phyloP scores from a whole-genome alignment of 345 rosid genomes.

The Crucihimalaya himalaica region DNA sequence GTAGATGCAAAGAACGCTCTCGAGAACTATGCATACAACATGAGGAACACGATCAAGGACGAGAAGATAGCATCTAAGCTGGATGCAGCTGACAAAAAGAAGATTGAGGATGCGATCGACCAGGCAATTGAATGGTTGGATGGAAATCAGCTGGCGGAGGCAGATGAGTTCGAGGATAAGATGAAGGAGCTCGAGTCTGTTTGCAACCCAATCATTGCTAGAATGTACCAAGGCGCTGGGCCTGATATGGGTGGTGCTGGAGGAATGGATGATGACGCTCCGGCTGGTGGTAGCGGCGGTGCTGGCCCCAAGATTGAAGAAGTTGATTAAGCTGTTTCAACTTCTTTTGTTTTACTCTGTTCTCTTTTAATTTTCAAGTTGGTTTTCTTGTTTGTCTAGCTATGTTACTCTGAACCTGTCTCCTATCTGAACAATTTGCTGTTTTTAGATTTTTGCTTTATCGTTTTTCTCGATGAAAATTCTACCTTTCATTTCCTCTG shows the following conservation, averaged over 20 bases:
- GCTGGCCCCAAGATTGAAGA: conserved; percentile 76
- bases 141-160: conserved; percentile 55
- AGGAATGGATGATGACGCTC: conserved; percentile 43
- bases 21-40: conserved; percentile 53
- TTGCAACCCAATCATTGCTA: conserved; percentile 64
- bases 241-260: conserved; percentile 44
- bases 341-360: background rate
- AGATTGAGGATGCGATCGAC: conserved; percentile 60
- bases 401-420: background rate
- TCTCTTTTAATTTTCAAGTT: background rate
- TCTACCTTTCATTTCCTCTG: too few species aligned
- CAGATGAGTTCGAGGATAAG: conserved; percentile 65
- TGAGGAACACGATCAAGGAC: conserved; percentile 65
- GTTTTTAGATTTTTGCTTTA: too few species aligned
- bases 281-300: conserved; percentile 44
- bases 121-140: conserved; percentile 61
- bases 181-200: conserved; percentile 63
- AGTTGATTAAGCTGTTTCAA: conserved; percentile 47
- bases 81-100: conserved; percentile 56
- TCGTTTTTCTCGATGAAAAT: background rate
- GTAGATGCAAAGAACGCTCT: conserved; percentile 61
- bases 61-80: conserved; percentile 59
- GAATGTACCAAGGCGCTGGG: conserved; percentile 53
- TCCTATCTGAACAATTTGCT: background rate
- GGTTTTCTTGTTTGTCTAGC: background rate